phyloP scores from a whole-genome alignment of 1,284 basidiomycete species.

The Cutaneotrichosporon arboriforme region DNA sequence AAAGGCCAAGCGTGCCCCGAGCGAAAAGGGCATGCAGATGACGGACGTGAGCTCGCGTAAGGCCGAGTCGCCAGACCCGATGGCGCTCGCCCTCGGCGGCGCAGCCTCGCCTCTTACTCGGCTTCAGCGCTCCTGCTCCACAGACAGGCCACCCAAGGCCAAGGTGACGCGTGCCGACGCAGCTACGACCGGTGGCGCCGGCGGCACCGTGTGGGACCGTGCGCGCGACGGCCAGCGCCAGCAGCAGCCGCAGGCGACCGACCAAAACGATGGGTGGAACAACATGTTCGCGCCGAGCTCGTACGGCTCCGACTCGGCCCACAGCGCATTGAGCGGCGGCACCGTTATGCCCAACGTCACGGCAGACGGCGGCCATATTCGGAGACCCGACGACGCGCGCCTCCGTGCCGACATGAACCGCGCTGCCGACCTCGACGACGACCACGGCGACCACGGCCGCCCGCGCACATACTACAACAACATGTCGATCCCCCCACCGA shows the following conservation, averaged over 20 bases:
- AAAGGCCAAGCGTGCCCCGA: neutral
- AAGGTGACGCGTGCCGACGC: neutral
- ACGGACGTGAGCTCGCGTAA: neutral
- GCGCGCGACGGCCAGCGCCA: neutral
- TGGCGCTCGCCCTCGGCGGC: slow-evolving; percentile 12
- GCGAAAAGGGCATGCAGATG: neutral
- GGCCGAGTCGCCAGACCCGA: slow-evolving; percentile 9
- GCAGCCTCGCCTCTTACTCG: slow-evolving; percentile 6
- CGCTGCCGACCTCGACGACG: neutral
- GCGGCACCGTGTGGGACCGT: neutral
- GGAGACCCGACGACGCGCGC: neutral
- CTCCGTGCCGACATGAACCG: neutral
- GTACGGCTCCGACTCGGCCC: neutral
- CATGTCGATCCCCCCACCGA: too few relatives aligned
- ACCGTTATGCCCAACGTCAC: neutral
- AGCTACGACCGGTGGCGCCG: neutral
- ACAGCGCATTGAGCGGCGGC: too few relatives aligned
- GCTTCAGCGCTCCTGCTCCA: slow-evolving; percentile 6
- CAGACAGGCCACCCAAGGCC: neutral
- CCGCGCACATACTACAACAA: neutral
- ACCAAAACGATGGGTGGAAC: neutral
- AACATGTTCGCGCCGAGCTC: neutral
- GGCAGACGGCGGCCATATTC: neutral
- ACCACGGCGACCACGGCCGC: neutral
- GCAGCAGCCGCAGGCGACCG: too few relatives aligned